A percentile compares a stretch with the other conserved stretches of the same genome.
Evolutionary conservation across 2,329 filamentous ascomycete genomes (phyloP).

Genomic region (Talaromyces sp.): DNA sequence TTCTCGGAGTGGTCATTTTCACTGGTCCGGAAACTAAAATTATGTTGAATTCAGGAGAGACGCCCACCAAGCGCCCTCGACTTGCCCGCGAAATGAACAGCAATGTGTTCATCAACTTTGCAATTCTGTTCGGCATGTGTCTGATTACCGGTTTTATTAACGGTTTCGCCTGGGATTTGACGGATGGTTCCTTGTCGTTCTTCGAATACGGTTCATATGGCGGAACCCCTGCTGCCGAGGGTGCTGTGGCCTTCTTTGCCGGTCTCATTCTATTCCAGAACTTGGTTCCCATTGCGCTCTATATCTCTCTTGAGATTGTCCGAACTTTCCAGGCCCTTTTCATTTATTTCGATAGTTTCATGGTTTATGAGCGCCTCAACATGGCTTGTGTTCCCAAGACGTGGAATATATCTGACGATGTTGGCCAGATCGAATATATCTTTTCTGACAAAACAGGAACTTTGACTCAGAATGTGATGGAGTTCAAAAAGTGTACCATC

Average conservation of each 20-base stretch:
- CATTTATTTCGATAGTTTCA: conserved; percentile 91
- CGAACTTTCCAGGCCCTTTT: conserved; percentile 90
- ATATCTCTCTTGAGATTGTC: conserved; percentile 95
- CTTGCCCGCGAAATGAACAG: conserved; percentile 93
- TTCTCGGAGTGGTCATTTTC: conserved; percentile 85
- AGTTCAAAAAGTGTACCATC: conserved; percentile 97
- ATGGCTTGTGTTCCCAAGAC: conserved; percentile 95
- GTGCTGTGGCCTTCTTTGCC: conserved; percentile 96
- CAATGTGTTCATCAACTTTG: conserved; percentile 96
- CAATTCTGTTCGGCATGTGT: conserved; percentile 85
- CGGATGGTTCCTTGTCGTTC: conserved; percentile 66
- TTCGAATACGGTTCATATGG: conserved; percentile 87
- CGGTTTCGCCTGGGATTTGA: conserved; percentile 72
- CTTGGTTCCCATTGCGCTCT: conserved; percentile 95
- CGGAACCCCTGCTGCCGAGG: conserved; percentile 67
- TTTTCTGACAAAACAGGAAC: conserved; percentile 95
- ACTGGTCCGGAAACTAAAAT: conserved; percentile 97
- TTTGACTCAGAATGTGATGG: conserved; percentile 90
- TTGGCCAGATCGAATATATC: conserved; percentile 98
- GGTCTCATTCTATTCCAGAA: conserved; percentile 95
- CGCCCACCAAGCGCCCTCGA: conserved; percentile 85
- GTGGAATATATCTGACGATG: conserved; percentile 98
- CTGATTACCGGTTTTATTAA: conserved; percentile 78
- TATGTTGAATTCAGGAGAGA: conserved; percentile 97
- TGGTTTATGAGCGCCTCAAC: conserved; percentile 95